Evolutionary conservation across 2,329 filamentous ascomycete species (phyloP).

Genomic region (Xylaria hypoxylon): DNA sequence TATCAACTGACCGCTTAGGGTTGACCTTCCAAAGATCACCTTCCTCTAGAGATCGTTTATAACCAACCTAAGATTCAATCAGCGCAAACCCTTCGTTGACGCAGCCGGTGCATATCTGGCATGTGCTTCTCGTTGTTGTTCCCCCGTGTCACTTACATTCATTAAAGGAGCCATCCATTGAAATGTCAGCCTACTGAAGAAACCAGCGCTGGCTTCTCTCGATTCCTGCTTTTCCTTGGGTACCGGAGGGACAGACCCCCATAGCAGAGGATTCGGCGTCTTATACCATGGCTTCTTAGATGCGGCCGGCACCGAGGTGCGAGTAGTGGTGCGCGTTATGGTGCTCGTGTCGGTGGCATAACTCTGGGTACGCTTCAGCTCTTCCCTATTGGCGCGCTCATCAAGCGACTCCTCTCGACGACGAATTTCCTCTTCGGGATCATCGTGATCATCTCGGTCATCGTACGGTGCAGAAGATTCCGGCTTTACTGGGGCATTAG

Average conservation of each 20-base stretch:
- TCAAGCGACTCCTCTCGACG: constrained; percentile 44
- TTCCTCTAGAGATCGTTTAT: constrained; percentile 82
- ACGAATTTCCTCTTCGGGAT: constrained; percentile 48
- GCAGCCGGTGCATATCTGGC: background rate
- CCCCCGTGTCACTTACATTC: constrained; percentile 64
- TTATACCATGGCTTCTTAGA: constrained; percentile 71
- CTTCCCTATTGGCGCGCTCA: constrained; percentile 48
- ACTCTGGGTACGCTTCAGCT: constrained; percentile 61
- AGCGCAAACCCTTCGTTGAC: constrained; percentile 8
- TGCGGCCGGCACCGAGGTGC: constrained; percentile 47
- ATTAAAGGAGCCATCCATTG: constrained; percentile 93
- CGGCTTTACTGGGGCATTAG: constrained; percentile 39
- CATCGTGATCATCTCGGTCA: constrained; percentile 41
- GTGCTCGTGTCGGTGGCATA: constrained; percentile 66
- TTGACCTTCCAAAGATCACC: constrained; percentile 93
- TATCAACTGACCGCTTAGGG: constrained; percentile 77
- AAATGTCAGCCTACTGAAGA: constrained; percentile 82
- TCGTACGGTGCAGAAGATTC: constrained; percentile 39
- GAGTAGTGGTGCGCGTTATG: constrained; percentile 57
- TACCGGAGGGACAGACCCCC: constrained; percentile 67
- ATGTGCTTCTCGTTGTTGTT: background rate
- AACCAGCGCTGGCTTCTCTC: constrained; percentile 77
- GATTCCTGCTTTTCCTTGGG: constrained; percentile 67
- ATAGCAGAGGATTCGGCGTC: constrained; percentile 70
- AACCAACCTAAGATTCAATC: constrained; percentile 72